These are phyloP conservation scores for Solanum lignicaule DNA, from an alignment of 257 asterid genomes.

Conservation along the genomic window DNA sequence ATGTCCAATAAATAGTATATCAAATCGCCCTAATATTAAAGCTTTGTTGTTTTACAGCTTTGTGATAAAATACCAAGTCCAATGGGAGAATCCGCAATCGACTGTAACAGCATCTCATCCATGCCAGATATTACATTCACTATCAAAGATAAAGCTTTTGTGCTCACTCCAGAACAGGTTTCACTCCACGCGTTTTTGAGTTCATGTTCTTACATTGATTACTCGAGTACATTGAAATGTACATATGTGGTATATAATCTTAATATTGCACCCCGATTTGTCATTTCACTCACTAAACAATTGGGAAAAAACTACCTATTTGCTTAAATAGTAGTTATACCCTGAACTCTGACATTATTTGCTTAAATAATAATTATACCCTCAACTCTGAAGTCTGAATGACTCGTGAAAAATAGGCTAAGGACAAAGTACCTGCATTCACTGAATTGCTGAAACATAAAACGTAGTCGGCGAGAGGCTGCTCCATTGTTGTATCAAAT, in stretches of 20 bases:
- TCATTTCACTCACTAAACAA: neutral
- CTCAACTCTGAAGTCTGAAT: neutral
- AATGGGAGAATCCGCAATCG: conserved; percentile 61
- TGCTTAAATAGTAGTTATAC: neutral
- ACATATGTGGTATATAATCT: neutral
- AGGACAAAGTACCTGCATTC: neutral
- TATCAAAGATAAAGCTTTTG: conserved; percentile 44
- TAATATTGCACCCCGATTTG: neutral
- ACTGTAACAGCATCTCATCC: conserved; percentile 44
- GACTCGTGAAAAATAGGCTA: neutral
- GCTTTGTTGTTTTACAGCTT: conserved; percentile 39
- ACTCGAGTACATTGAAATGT: neutral
- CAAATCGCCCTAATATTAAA: neutral
- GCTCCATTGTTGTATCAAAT: neutral
- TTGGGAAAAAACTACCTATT: neutral
- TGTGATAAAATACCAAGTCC: conserved; percentile 88
- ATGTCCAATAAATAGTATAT: neutral
- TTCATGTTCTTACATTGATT: neutral
- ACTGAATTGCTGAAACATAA: neutral
- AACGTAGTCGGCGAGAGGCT: neutral
- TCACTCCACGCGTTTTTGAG: neutral
- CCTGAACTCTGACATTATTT: neutral
- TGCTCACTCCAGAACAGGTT: conserved; percentile 86
- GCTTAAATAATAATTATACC: neutral
- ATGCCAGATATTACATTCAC: conserved; percentile 69